These are phyloP conservation scores for Dioscorea dumetorum DNA, from an alignment of 106 monocot genomes.

Conservation along the genomic window DNA sequence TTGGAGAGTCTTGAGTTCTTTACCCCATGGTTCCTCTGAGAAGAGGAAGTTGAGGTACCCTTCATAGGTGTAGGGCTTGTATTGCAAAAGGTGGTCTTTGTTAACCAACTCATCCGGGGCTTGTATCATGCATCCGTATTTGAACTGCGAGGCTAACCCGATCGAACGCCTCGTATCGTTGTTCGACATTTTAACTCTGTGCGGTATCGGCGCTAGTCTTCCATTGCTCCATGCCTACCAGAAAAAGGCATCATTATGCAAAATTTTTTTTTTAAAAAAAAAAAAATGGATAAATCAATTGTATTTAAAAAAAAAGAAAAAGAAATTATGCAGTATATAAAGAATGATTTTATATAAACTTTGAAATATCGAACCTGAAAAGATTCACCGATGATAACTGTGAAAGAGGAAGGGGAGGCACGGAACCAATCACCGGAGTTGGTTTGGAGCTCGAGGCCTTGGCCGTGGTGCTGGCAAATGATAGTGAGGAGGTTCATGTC, in stretches of 20 bases:
- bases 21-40: constrained; percentile 2
- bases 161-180: constrained; percentile 15
- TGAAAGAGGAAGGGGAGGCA: not conserved
- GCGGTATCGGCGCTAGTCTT: constrained; percentile 7
- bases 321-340: too few relatives aligned
- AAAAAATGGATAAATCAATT: too few relatives aligned
- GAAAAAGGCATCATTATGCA: too few relatives aligned
- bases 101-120: constrained; percentile 9
- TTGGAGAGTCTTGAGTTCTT: not conserved
- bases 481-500: not conserved
- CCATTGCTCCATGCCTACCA: constrained; percentile 42
- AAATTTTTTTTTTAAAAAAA: too few relatives aligned
- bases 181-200: constrained; percentile 6
- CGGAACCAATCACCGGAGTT: not conserved
- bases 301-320: too few relatives aligned
- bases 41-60: constrained; percentile 11
- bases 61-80: constrained; percentile 9
- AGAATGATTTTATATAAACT: not conserved
- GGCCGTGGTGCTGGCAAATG: not conserved
- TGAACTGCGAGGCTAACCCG: not conserved
- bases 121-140: not conserved
- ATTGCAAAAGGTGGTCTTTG: constrained; percentile 11
- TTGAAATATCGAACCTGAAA: not conserved
- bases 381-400: not conserved
- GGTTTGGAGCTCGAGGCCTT: constrained; percentile 1